phyloP scores from a whole-genome alignment of 306 rosid genomes.

The Begonia masoniana region DNA sequence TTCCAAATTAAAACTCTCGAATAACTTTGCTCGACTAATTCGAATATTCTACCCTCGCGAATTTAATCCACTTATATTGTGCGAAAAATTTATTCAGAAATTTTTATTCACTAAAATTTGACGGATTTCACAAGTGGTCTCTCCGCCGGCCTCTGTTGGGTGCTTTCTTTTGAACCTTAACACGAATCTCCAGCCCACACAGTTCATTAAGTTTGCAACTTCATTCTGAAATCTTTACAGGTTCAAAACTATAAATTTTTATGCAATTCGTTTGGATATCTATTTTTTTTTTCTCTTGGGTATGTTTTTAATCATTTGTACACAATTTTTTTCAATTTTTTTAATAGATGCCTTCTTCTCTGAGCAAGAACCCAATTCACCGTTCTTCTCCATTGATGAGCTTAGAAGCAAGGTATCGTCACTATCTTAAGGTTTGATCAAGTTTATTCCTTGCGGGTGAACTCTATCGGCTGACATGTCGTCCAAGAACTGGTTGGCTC shows the following conservation, averaged over 20 bases:
- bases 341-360: constrained; percentile 17
- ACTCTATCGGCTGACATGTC: constrained; percentile 94
- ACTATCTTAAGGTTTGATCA: constrained; percentile 43
- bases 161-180: background rate
- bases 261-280: background rate
- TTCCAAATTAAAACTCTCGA: too few relatives aligned
- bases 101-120: too few relatives aligned
- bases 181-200: background rate
- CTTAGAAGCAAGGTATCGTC: constrained; percentile 52
- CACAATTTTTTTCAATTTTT: too few relatives aligned
- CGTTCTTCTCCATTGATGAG: constrained; percentile 11
- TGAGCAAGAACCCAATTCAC: constrained; percentile 19
- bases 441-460: constrained; percentile 36
- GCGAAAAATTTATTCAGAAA: too few relatives aligned
- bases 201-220: background rate
- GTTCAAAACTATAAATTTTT: background rate
- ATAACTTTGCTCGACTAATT: too few relatives aligned
- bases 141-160: background rate
- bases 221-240: background rate
- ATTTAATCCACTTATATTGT: too few relatives aligned
- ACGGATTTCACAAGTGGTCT: background rate
- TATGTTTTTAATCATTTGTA: too few relatives aligned
- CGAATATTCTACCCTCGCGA: too few relatives aligned
- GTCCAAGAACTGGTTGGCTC: constrained; percentile 58
- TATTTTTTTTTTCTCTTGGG: background rate